Percentiles rank a stretch among this genome's conserved stretches.
Evolutionary conservation across 768 basidiomycete species (phyloP).

Genomic region (Boletus vinaceobasis): DNA sequence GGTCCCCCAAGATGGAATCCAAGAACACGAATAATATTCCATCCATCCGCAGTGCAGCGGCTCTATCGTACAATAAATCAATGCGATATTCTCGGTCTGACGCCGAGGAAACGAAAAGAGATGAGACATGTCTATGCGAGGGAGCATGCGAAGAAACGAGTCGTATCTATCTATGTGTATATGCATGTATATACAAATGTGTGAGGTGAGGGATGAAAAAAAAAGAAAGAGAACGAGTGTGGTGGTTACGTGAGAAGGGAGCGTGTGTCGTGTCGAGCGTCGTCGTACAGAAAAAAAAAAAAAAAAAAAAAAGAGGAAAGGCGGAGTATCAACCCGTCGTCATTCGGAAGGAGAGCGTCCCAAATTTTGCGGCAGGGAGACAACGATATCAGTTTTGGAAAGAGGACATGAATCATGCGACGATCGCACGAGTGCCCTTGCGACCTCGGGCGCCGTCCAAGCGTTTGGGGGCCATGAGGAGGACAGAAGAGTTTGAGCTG

Average conservation of each 20-base stretch:
- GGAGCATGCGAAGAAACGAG: slow-evolving; percentile 21
- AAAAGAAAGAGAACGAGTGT: slow-evolving; percentile 24
- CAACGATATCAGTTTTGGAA: background rate
- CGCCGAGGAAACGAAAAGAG: slow-evolving; percentile 9
- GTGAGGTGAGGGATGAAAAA: slow-evolving; percentile 18
- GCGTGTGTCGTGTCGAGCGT: slow-evolving; percentile 19
- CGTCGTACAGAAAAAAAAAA: slow-evolving; percentile 6
- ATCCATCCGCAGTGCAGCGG: slow-evolving; percentile 25
- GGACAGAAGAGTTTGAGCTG: slow-evolving; percentile 27
- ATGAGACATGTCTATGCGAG: slow-evolving; percentile 28
- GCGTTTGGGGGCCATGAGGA: slow-evolving; percentile 29
- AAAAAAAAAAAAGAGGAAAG: slow-evolving; percentile 3
- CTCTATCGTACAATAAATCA: slow-evolving; percentile 37
- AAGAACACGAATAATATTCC: slow-evolving; percentile 32
- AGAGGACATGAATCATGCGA: slow-evolving; percentile 11
- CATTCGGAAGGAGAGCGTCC: slow-evolving; percentile 22
- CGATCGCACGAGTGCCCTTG: slow-evolving; percentile 8
- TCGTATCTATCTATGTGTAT: slow-evolving; percentile 36
- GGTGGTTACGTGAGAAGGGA: slow-evolving; percentile 23
- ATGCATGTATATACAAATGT: slow-evolving; percentile 37
- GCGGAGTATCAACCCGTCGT: slow-evolving; percentile 16
- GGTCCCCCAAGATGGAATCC: slow-evolving; percentile 8
- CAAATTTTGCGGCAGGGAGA: slow-evolving; percentile 7
- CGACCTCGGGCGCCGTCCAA: slow-evolving; percentile 15
- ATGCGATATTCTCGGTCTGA: slow-evolving; percentile 29